phyloP scores from a whole-genome alignment of 2,329 filamentous ascomycete species.

The Tolypocladium paradoxum region DNA sequence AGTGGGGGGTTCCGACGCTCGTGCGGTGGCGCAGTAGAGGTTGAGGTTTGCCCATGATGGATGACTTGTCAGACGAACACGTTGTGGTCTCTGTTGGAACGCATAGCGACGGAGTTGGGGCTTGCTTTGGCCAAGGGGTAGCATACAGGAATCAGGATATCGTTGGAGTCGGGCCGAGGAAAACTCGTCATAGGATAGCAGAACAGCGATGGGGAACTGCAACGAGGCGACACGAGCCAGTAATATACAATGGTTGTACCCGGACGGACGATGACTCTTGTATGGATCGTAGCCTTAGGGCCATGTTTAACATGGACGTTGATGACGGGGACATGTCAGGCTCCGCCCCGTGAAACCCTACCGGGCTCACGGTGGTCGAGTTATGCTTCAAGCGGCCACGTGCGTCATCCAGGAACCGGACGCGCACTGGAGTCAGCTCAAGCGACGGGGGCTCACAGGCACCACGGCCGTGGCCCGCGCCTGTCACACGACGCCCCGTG shows the following conservation, averaged over 20 bases:
- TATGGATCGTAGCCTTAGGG: no score
- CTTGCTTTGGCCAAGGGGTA: neutral
- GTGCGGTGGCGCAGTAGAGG: neutral
- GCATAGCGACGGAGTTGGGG: conserved; percentile 19
- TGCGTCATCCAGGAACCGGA: neutral
- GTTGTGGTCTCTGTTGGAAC: neutral
- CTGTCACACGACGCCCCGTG: neutral
- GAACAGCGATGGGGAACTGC: no score
- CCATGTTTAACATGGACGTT: no score
- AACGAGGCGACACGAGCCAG: no score
- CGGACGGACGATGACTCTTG: neutral
- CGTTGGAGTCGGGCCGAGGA: neutral
- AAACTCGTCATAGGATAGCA: neutral
- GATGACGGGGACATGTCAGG: no score
- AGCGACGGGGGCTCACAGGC: neutral
- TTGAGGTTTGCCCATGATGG: neutral
- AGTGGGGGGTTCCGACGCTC: neutral
- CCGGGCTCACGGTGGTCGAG: neutral
- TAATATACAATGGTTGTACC: neutral
- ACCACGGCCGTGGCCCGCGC: no score
- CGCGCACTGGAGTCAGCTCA: neutral
- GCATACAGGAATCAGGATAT: neutral
- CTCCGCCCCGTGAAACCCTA: neutral
- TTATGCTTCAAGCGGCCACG: neutral
- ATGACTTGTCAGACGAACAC: neutral